phyloP scores from a whole-genome alignment of 2,329 filamentous ascomycete genomes.

The Colletotrichum orchidophilum region DNA sequence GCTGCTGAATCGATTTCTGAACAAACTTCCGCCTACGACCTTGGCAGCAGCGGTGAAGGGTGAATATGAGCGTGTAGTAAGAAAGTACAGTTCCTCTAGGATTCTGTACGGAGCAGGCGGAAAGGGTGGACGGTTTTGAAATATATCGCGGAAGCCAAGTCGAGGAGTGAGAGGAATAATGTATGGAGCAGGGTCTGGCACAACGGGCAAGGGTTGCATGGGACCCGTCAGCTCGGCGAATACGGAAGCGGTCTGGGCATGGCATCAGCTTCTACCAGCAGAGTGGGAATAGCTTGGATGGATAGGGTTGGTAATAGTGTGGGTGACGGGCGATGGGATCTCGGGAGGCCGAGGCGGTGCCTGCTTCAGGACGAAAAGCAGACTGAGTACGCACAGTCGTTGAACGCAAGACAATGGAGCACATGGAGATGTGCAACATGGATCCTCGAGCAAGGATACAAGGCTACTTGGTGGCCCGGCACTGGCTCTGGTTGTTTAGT shows the following conservation, averaged over 20 bases:
- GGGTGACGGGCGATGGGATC: slow-evolving; percentile 30
- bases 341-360: slow-evolving; percentile 28
- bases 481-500: slow-evolving; percentile 12
- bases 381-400: slow-evolving; percentile 26
- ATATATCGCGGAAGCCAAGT: slow-evolving; percentile 31
- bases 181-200: slow-evolving; percentile 29
- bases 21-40: slow-evolving; percentile 25
- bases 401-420: slow-evolving; percentile 31
- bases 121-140: slow-evolving; percentile 31
- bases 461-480: slow-evolving; percentile 21
- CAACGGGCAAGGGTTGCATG: slow-evolving; percentile 28
- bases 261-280: slow-evolving; percentile 31
- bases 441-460: slow-evolving; percentile 13
- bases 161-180: slow-evolving; percentile 24
- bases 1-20: slow-evolving; percentile 16
- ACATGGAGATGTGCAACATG: slow-evolving; percentile 33
- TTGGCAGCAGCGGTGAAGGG: background rate
- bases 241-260: slow-evolving; percentile 34
- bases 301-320: slow-evolving; percentile 30
- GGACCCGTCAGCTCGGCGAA: slow-evolving; percentile 32
- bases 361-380: slow-evolving; percentile 35
- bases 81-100: slow-evolving; percentile 11
- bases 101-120: background rate
- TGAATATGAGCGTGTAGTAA: background rate
- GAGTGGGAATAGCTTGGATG: slow-evolving; percentile 32